Evolutionary conservation across 2,329 filamentous ascomycete species (phyloP), one percentile per base, ranked within the genome.

Genomic region (Penicillium capsulatum): DNA sequence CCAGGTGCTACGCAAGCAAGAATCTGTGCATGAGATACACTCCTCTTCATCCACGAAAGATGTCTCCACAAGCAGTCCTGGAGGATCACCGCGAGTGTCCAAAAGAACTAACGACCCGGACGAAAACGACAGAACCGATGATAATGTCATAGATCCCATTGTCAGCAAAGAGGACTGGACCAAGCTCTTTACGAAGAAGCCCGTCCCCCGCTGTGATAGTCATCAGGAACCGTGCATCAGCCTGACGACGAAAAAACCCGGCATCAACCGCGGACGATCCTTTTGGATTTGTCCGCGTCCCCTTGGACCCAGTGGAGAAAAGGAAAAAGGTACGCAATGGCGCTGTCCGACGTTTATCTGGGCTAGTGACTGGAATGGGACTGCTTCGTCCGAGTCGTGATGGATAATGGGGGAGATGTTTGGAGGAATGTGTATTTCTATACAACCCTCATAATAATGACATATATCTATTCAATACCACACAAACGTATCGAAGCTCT

Each of bases 161-260:
- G 73, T 78, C 45, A 77, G 77, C 31, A 91, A 87, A 60, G 84
- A 92, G 57, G 84, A 83, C 15, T 97, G 92, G 92, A 82, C 80
- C 3, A 89, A 84, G 59, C 73, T 97, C 10, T 82, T 97, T 46
- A 79, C 82, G 11, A 88, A 84, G 61, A 81, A 84, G 40, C 69
- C 79, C 1, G 73, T 79, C 1, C 92, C 92, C 1, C 77, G 76
- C 41, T 98, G 92, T 60, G 89, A 96, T 53, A 68, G 70, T 33
- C 92, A 98, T 58, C 74, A 80, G 37, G 90, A 97, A 54, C 84
- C 86, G 2, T 97, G 92, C 64, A 85, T 89, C 48, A 86, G 76
- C 49, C 70, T 91, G 36, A 76, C 82, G 13, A 95, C 90, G 1
- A 96, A 91, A 69, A 97, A 97, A 60, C 75, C 87, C 1, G 92